Evolutionary conservation across 1,284 basidiomycete species (phyloP), one percentile per base, ranked within the genome.

Genomic region (Pulveroboletus sp.): DNA sequence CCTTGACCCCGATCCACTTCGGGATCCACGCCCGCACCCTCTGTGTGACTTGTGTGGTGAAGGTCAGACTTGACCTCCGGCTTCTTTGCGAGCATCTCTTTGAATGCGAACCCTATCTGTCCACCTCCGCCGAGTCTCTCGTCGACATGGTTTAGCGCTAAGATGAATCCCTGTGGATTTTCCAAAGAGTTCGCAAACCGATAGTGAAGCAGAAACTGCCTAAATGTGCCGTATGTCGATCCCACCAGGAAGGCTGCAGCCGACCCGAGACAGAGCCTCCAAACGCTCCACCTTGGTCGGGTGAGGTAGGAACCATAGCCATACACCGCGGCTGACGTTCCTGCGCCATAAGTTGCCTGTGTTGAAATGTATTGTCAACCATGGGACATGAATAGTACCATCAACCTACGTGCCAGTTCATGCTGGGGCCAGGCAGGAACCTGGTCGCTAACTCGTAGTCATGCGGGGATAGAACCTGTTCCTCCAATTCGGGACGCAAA

Each of bases 401-500:
- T 19, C 13, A 16, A 21, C 78, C 57, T 60, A 80, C 79, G 40
- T 75, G 73, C 65, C 69, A 74, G 50, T 71, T 63, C 47, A 76
- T 76, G 58, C 77, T 76, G 51, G 65, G 64, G 42, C 76, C 76
- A 41, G 82, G 78, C 21, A 84, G 69, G 70, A 85, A 84, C 37
- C 65, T 62, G 56, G 74, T 63, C 19, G 83, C 79, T 16, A 77
- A 68, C 4, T 81, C 73, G 66, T 79, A 87, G 73, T 88, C 86
- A 49, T 76, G 76, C 29, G 63, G 65, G 10, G 80, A 76, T 52
- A 89, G 71, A 54, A 76, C 74, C 19, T 81, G 82, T 32, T 75
- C 71, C 42, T 87, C 82, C 45, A 81, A 75, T 62, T 87, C 81
- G 45, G 84, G 84, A 11, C 74, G 71, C 40, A 88, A 75, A 52